These are phyloP conservation scores for Agrostemma githago DNA, from an alignment of 148 eudicot species.

Conservation along the genomic window DNA sequence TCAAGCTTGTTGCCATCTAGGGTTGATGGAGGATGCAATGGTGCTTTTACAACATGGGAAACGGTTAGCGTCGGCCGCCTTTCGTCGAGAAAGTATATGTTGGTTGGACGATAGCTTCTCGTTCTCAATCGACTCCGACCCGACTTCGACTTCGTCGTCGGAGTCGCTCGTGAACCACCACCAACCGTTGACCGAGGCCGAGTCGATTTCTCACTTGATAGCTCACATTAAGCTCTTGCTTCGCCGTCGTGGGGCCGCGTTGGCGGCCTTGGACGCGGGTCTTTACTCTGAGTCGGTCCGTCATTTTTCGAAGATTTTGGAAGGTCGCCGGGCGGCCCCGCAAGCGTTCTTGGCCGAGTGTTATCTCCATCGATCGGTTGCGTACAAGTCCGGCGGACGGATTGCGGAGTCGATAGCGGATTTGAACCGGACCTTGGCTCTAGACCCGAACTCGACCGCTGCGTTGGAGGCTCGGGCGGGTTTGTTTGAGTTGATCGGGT, in stretches of 20 bases:
- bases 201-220: slow-evolving; percentile 57
- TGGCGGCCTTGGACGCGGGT: slow-evolving; percentile 83
- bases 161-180: slow-evolving; percentile 17
- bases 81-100: slow-evolving; percentile 82
- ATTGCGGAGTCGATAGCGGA: slow-evolving; percentile 78
- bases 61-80: slow-evolving; percentile 85
- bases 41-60: slow-evolving; percentile 88
- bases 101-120: slow-evolving; percentile 83
- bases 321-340: slow-evolving; percentile 87
- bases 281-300: slow-evolving; percentile 76
- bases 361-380: slow-evolving; percentile 69
- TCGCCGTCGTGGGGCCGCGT: slow-evolving; percentile 78
- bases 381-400: slow-evolving; percentile 56
- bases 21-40: slow-evolving; percentile 95
- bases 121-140: slow-evolving; percentile 31
- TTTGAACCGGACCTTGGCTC: slow-evolving; percentile 65
- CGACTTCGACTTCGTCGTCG: slow-evolving; percentile 16
- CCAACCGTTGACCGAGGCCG: slow-evolving; percentile 49
- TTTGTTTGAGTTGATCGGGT: slow-evolving; percentile 65
- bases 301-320: slow-evolving; percentile 85
- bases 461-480: slow-evolving; percentile 62
- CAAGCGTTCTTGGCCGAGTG: slow-evolving; percentile 86
- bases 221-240: slow-evolving; percentile 79
- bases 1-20: slow-evolving; percentile 91
- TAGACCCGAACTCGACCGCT: slow-evolving; percentile 58